Conservation (phyloP, 2,329 filamentous ascomycete species). For the Sclerotinia borealis region DNA sequence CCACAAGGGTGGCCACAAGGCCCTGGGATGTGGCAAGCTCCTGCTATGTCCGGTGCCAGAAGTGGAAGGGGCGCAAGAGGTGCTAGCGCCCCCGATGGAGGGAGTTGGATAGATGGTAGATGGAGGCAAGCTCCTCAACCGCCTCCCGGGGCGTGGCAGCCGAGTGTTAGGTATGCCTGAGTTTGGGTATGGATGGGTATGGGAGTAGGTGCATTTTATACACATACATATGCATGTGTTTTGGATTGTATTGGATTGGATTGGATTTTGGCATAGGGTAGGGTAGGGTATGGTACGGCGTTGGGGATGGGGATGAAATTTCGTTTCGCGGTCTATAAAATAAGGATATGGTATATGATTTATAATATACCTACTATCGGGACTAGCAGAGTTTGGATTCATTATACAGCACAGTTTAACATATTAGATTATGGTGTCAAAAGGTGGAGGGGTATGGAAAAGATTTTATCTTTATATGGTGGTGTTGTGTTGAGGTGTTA, state of each 20-base stretch:
- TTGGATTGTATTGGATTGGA: not conserved
- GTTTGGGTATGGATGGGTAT: not conserved
- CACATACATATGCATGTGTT: not conserved
- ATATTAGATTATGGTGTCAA: not conserved
- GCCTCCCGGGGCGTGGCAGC: conserved; percentile 3
- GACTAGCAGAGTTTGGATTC: too few species aligned
- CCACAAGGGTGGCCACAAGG: conserved; percentile 16
- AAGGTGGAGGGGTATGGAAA: not conserved
- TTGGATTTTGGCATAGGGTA: not conserved
- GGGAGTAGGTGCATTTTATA: not conserved
- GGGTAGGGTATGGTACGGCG: not conserved
- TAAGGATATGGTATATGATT: not conserved
- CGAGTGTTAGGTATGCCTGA: conserved; percentile 14
- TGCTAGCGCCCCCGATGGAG: not conserved
- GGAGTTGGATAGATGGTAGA: conserved; percentile 6
- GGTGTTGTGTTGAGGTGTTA: too few species aligned
- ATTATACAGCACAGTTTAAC: too few species aligned
- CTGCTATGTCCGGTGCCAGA: not conserved
- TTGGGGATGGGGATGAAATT: not conserved
- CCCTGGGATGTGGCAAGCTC: conserved; percentile 8
- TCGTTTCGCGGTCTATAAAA: not conserved
- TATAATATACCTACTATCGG: not conserved
- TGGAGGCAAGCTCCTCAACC: not conserved
- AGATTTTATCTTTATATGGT: too few species aligned
- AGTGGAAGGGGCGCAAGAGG: not conserved